Base-by-base conservation (phyloP, 2,329 filamentous ascomycete species). In the Phialophora chinensis region DNA sequence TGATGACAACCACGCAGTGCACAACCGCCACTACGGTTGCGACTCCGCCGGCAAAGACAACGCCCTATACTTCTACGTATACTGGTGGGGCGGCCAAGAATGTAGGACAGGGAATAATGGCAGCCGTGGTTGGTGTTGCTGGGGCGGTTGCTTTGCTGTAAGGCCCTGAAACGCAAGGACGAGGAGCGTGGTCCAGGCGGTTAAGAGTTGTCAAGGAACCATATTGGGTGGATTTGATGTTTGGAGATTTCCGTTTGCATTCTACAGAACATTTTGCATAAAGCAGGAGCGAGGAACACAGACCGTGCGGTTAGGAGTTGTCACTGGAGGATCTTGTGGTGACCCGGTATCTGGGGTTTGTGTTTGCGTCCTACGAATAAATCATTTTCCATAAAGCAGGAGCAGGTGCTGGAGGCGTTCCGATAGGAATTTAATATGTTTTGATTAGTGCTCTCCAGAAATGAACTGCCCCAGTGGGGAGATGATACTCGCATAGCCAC, bases 121-220 rank as follows among this genome's bases (percentile, higher is more conserved):
- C 66, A 20, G 66, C 52, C 8, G 53, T 60, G 23, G 27, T 70
- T 27, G 68, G 66, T 42, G 57, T 70, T 27, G 63, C 63, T 29
- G 68, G 68, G 14, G 68, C 68, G 6, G 49, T 68, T 7, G 66
- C 68, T 52, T 58, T 64, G 50, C 49, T 70, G 35, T 70, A 42
- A 61, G 33, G 44, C 31, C 4, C 4, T 25, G 5, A 17, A 27
- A 23, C 27, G 27, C 6, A 12, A 12, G 27, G 8, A 10, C 2
- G 20, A 29, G 27, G 49, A 53, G 10, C 4, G 23, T 2, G 23
- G 7, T 8, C 6, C 7, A 29, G 6, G 27, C 20, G 23, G 4
- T 53, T 27, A 27, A 6, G 11, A 12, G 20, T n/a, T 44, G 4
- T n/a, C 14, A 5, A 44, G 8, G 17, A n/a, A 10, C 6, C 17